Base-by-base conservation (phyloP, 371 early-diverging fungal genomes). In the Mucor plumbeus region DNA sequence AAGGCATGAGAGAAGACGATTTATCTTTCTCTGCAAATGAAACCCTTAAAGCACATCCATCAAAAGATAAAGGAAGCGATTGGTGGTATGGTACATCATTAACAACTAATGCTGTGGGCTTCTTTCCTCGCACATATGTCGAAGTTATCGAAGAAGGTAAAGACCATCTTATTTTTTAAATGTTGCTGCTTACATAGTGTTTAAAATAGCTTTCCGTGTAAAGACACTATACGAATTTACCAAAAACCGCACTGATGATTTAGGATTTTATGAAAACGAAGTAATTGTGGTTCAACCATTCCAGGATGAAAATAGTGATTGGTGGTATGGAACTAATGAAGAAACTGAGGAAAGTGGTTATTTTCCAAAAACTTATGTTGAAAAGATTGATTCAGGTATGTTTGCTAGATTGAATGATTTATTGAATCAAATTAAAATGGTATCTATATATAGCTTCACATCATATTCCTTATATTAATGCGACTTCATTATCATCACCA, bases 61-160 rank as follows among this genome's bases (percentile, higher is more conserved):
- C 83, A 10, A 84, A 86, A 55, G 83, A 83, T 41, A 77, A 67
- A 41, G 61, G 65, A 7, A 78, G 80, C 55, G 82, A 82, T 59
- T 85, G 81, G 81, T 83, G 80, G 80, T 81, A 79, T 70, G 79
- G 81, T 15, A 75, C 78, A 17, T 75, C 80, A 15, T 36, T 79
- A 6, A 53, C 56, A 13, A 77, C 78, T 0, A 74, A 77, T 19
- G 68, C 66, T 31, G 69, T 69, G 44, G 82, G 81, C 0, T 80
- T 84, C 56, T 82, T 81, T 44, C 80, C 83, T n/a, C 69, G 79
- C 5, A 81, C 80, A 5, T 81, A 79, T 61, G 82, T 79, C 2
- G 81, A 80, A 71, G 70, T 78, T 0, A 44, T 77, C 21, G 83
- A 83, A 70, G 63, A 77, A 79, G 84, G 81, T 82, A 74, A 41